phyloP scores from a whole-genome alignment of 176 grass and related monocot species.

The Rhipidocladum racemiflorum region DNA sequence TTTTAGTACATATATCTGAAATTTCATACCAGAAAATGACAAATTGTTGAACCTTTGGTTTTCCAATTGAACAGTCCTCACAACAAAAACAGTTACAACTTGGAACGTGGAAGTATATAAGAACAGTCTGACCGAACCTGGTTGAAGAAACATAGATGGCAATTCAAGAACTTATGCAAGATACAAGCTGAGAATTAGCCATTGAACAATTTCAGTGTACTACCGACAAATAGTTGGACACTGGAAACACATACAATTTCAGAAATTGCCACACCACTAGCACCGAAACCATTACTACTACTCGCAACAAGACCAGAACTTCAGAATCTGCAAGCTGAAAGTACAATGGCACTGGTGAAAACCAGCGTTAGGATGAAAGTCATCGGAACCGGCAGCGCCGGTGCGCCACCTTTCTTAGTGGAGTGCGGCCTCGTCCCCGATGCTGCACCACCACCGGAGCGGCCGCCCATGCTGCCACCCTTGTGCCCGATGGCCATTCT shows the following conservation, averaged over 20 bases:
- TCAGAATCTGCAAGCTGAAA: conserved; percentile 31
- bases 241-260: background rate
- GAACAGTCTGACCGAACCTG: background rate
- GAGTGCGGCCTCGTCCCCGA: conserved; percentile 7
- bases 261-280: background rate
- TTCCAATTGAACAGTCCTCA: background rate
- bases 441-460: conserved; percentile 20
- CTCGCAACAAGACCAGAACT: background rate
- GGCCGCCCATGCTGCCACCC: conserved; percentile 11
- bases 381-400: background rate
- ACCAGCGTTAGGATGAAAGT: conserved; percentile 8
- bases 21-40: background rate
- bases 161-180: background rate
- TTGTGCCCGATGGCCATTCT: conserved; percentile 26
- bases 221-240: background rate
- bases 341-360: background rate
- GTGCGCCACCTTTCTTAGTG: conserved; percentile 7
- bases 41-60: background rate
- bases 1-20: background rate
- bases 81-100: background rate
- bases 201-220: background rate
- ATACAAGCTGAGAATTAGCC: background rate
- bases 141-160: background rate
- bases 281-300: background rate
- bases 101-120: background rate